These are phyloP conservation scores for Fusarium liriodendri DNA, from an alignment of 2,329 filamentous ascomycete genomes.

Conservation along the genomic window DNA sequence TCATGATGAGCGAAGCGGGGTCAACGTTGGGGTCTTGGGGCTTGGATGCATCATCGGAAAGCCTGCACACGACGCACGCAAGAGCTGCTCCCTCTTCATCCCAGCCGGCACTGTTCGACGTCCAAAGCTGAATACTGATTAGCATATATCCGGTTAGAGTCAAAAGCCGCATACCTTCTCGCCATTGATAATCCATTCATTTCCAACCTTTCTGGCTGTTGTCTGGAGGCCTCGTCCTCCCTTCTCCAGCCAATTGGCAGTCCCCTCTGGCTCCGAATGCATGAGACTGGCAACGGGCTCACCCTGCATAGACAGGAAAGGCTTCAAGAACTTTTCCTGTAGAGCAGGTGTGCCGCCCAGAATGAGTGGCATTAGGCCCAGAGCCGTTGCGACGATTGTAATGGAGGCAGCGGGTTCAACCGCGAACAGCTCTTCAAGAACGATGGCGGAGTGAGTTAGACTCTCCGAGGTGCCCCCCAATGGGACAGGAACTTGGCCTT, in stretches of 20 bases:
- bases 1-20: constrained; percentile 50
- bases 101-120: constrained; percentile 66
- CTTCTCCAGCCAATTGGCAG: constrained; percentile 1
- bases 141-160: background rate
- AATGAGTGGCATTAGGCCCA: constrained; percentile 64
- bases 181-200: constrained; percentile 63
- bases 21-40: constrained; percentile 29
- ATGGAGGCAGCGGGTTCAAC: constrained; percentile 62
- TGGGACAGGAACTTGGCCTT: constrained; percentile 56
- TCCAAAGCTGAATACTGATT: constrained; percentile 54
- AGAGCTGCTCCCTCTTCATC: constrained; percentile 63
- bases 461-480: constrained; percentile 58
- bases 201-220: constrained; percentile 52
- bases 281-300: background rate
- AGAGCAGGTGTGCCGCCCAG: constrained; percentile 55
- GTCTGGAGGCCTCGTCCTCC: background rate
- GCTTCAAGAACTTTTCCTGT: constrained; percentile 54
- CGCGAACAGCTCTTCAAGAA: constrained; percentile 64
- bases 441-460: constrained; percentile 60
- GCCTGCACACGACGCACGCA: constrained; percentile 62
- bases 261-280: constrained; percentile 1
- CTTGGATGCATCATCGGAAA: constrained; percentile 39
- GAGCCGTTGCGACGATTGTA: constrained; percentile 62
- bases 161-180: constrained; percentile 54
- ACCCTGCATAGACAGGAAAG: constrained; percentile 55